These are phyloP conservation scores for Colletotrichum chrysophilum DNA, from an alignment of 2,329 filamentous ascomycete species.

Conservation along the genomic window DNA sequence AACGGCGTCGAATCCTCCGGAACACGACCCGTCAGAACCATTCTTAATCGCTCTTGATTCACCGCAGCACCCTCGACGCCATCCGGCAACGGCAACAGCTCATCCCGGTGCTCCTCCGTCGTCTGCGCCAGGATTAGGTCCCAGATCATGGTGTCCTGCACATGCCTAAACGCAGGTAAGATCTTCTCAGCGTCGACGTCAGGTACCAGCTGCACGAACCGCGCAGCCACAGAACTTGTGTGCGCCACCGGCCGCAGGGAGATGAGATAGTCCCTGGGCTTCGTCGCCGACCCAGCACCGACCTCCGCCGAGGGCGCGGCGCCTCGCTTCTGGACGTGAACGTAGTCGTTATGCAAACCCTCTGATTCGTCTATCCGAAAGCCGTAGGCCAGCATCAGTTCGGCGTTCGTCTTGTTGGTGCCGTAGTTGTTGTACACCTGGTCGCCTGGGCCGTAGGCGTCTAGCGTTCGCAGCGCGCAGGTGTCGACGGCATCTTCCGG, in stretches of 20 bases:
- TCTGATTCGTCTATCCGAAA: conserved; percentile 58
- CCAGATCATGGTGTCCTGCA: conserved; percentile 59
- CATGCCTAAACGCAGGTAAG: conserved; percentile 49
- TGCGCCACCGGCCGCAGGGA: conserved; percentile 55
- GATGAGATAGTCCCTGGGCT: conserved; percentile 51
- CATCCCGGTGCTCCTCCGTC: conserved; percentile 32
- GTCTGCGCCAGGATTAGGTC: conserved; percentile 49
- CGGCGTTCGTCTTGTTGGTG: conserved; percentile 71
- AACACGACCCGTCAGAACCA: conserved; percentile 36
- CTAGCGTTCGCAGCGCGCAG: conserved; percentile 51
- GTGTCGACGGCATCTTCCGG: conserved; percentile 36
- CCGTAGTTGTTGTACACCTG: conserved; percentile 77
- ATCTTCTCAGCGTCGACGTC: conserved; percentile 27
- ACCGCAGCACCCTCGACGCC: conserved; percentile 21
- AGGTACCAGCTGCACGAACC: conserved; percentile 41
- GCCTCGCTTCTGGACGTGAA: conserved; percentile 57
- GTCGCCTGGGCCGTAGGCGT: conserved; percentile 43
- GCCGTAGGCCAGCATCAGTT: conserved; percentile 69
- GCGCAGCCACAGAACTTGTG: conserved; percentile 51
- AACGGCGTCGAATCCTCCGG: conserved; percentile 28
- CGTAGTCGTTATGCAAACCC: conserved; percentile 63
- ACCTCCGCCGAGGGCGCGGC: conserved; percentile 25
- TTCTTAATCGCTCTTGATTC: conserved; percentile 25
- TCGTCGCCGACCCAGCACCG: conserved; percentile 20
- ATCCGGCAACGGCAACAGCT: conserved; percentile 29